Evolutionary conservation across 257 asterid species (phyloP), one percentile per base, ranked within the genome.

Genomic region (Nicotiana knightiana): DNA sequence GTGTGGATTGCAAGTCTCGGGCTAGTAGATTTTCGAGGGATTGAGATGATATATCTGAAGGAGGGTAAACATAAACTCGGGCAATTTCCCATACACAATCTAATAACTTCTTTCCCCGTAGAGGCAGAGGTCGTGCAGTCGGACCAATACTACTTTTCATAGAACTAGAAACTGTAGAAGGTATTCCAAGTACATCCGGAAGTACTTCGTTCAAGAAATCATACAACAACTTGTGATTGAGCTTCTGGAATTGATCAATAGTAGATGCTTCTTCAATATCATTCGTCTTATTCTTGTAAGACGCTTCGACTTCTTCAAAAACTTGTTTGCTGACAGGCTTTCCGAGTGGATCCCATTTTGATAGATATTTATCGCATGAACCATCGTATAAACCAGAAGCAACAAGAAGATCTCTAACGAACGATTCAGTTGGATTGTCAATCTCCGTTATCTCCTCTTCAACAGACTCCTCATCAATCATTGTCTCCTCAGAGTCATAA

Each of bases 351-450:
- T 94, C 97, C 98, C 94, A 91, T 85, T 91, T 94, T 30, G 95
- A 87, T 77, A 87, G 70, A 70, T 94, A 87, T 80, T 77, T 88
- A 62, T 89, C 86, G 67, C 75, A 87, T 32, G 97, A 86, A 79
- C 92, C 94, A 81, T 91, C 90, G 43, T 92, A 96, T n/a, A 93
- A 86, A 80, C 98, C 98, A 79, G 97, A 90, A 86, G 92, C 96
- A 33, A 92, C 79, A 11, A 96, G 97, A 88, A 96, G 89, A 82
- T 94, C 98, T 88, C 94, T 89, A 53, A 96, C 58, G 62, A 91
- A 96, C 84, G 94, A 91, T 91, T 94, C 92, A 30, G 85, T 90
- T 63, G 85, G 91, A 85, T 94, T 92, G 79, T 91, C 90, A 77
- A 90, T 87, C 68, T 88, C 89, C 82, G 58, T 61, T 83, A 82